phyloP scores from a whole-genome alignment of 495 filamentous ascomycete species.

The Neurospora sp. region DNA sequence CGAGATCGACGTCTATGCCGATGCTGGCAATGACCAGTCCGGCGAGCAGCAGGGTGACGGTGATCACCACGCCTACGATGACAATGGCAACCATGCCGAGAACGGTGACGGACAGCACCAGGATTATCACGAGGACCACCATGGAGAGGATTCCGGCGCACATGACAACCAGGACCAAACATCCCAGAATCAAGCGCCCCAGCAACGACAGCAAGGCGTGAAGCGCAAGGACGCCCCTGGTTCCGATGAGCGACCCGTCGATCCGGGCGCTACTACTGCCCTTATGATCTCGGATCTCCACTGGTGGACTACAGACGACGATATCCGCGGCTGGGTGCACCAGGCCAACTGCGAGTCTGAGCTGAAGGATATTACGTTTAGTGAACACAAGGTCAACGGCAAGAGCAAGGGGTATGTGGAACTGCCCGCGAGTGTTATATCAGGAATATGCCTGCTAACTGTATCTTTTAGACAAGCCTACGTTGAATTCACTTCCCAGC shows the following conservation, averaged over 20 bases:
- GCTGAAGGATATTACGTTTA: conserved; percentile 88
- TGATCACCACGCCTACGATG: conserved; percentile 85
- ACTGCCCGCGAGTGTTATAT: neutral
- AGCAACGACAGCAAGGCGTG: conserved; percentile 50
- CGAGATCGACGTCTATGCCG: conserved; percentile 97
- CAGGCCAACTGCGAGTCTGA: conserved; percentile 69
- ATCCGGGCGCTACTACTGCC: conserved; percentile 74
- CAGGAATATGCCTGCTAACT: conserved; percentile 8
- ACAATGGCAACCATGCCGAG: conserved; percentile 51
- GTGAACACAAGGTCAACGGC: conserved; percentile 96
- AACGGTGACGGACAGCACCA: conserved; percentile 33
- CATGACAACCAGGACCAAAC: conserved; percentile 26
- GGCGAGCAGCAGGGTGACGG: conserved; percentile 34
- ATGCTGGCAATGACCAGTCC: conserved; percentile 47
- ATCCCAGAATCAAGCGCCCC: conserved; percentile 4
- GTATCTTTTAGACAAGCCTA: conserved; percentile 65
- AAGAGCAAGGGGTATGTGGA: conserved; percentile 86
- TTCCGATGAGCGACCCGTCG: conserved; percentile 64
- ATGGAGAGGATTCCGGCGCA: conserved; percentile 37
- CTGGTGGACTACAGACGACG: conserved; percentile 97
- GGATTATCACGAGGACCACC: conserved; percentile 27
- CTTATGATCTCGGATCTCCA: conserved; percentile 78
- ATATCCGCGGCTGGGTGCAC: conserved; percentile 80
- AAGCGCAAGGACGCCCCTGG: conserved; percentile 58
- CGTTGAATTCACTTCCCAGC: conserved; percentile 71